Percentiles rank a stretch among this genome's conserved stretches.
These are phyloP conservation scores for Solanum clarkiae DNA, from an alignment of 257 asterid species.

Conservation along the genomic window DNA sequence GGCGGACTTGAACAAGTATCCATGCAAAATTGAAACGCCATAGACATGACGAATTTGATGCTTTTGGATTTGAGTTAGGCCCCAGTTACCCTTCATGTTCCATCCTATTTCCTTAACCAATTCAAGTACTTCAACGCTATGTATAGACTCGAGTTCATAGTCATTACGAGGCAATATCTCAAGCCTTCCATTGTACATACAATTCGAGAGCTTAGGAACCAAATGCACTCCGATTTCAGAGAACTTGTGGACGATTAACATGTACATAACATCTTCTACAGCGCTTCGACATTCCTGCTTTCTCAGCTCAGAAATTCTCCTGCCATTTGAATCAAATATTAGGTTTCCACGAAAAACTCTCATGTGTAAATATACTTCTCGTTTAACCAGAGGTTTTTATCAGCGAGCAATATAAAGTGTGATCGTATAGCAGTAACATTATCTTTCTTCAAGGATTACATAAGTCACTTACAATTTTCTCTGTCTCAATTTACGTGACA, in stretches of 20 bases:
- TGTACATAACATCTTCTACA: slow-evolving; percentile 71
- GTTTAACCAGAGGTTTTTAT: no score
- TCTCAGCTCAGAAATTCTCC: slow-evolving; percentile 63
- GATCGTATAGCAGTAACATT: no score
- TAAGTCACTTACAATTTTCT: no score
- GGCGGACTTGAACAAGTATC: slow-evolving; percentile 74
- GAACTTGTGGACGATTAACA: slow-evolving; percentile 40
- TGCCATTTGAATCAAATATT: slow-evolving; percentile 21
- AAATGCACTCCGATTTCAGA: slow-evolving; percentile 50
- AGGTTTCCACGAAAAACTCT: no score
- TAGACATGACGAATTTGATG: slow-evolving; percentile 40
- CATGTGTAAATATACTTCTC: no score
- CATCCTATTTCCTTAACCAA: slow-evolving; percentile 57
- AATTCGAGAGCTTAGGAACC: slow-evolving; percentile 62
- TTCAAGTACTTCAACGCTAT: slow-evolving; percentile 46
- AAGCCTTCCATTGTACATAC: slow-evolving; percentile 53
- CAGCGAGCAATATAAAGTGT: no score
- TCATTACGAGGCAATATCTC: slow-evolving; percentile 72
- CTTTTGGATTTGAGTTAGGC: slow-evolving; percentile 24
- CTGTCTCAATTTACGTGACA: no score
- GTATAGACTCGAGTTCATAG: slow-evolving; percentile 80
- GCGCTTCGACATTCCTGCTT: slow-evolving; percentile 36
- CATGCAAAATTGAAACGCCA: slow-evolving; percentile 48
- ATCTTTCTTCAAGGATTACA: no score
- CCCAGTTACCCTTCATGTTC: slow-evolving; percentile 42